Evolutionary conservation across 345 rosid genomes (phyloP), one percentile per base, ranked within the genome.

Genomic region (Pugionium dolabratum): DNA sequence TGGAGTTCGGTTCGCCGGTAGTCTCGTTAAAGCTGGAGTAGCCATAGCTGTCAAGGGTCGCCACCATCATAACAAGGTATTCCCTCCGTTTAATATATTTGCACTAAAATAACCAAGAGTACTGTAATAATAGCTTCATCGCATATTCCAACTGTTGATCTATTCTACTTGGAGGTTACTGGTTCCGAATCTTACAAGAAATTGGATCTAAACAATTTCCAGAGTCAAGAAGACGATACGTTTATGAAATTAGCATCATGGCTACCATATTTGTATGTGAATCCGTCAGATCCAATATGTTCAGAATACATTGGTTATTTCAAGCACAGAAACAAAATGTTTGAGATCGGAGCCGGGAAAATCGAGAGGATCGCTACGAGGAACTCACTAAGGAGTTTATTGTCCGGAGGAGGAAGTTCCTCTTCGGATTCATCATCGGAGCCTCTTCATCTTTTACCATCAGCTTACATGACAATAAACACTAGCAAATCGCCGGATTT

Each of bases 271-370:
- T 46, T 88, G 1, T 88, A 76, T 43, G 79, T 84, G 64, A 86
- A 88, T 58, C 81, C 82, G 2, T 64, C 46, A 1, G 92, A 86
- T 72, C 82, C 72, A 54, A 72, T 84, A 2, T 81, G 86, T 59
- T 75, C 84, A 1, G 96, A 80, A 9, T 86, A 84, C 56, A 79
- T 83, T 39, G 82, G 86, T 3, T 85, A 87, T 64, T 83, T 87
- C 69, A 72, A 87, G 28, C 90, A 85, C 37, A 85, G 86, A 74
- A 81, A 80, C 77, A 83, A 71, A 69, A 85, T 83, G 93, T 82
- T 79, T 30, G 81, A 79, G 52, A 76, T 64, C 2, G 84, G 87
- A 26, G 78, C 84, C 1, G 81, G 82, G 8, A 83, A 80, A 26
- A 80, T 79, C 1, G 88, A 74, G 75, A 84, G 67, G 43, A 41